Conservation (phyloP, 1,139 yeast genomes). For the Sugiyamaella paludigena region DNA sequence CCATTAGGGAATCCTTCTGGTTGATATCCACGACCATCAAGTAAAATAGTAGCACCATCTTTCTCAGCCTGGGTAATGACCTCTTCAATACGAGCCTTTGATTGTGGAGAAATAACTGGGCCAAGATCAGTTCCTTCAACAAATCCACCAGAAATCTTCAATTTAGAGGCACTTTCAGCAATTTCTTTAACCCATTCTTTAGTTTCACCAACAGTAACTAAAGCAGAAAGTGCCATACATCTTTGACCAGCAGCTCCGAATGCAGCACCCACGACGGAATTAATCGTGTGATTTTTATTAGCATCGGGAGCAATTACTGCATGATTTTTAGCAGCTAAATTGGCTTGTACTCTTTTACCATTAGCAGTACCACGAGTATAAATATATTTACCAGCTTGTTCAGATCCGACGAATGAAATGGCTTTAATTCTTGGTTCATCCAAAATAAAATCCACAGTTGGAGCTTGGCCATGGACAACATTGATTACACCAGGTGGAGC, state of each 20-base stretch:
- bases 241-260: constrained; percentile 87
- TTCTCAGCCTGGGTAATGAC: constrained; percentile 56
- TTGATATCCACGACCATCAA: constrained; percentile 61
- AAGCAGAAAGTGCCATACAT: constrained; percentile 77
- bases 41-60: constrained; percentile 54
- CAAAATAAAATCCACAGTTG: constrained; percentile 68
- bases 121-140: constrained; percentile 63
- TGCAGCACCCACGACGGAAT: constrained; percentile 72
- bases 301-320: constrained; percentile 74
- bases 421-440: constrained; percentile 80
- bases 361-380: constrained; percentile 64
- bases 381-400: constrained; percentile 72
- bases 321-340: constrained; percentile 77
- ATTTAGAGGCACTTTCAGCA: constrained; percentile 54
- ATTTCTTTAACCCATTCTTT: constrained; percentile 64
- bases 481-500: constrained; percentile 75
- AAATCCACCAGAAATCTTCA: constrained; percentile 67
- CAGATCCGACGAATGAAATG: constrained; percentile 75
- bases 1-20: constrained; percentile 60
- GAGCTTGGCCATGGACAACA: constrained; percentile 73
- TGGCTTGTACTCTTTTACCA: constrained; percentile 77
- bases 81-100: constrained; percentile 53
- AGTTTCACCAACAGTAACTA: constrained; percentile 72
- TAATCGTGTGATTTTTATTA: constrained; percentile 60
- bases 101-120: constrained; percentile 64